Percentiles rank a stretch among this genome's conserved stretches.
These are phyloP conservation scores for Fusarium sp. DNA, from an alignment of 2,329 filamentous ascomycete species.

Conservation along the genomic window DNA sequence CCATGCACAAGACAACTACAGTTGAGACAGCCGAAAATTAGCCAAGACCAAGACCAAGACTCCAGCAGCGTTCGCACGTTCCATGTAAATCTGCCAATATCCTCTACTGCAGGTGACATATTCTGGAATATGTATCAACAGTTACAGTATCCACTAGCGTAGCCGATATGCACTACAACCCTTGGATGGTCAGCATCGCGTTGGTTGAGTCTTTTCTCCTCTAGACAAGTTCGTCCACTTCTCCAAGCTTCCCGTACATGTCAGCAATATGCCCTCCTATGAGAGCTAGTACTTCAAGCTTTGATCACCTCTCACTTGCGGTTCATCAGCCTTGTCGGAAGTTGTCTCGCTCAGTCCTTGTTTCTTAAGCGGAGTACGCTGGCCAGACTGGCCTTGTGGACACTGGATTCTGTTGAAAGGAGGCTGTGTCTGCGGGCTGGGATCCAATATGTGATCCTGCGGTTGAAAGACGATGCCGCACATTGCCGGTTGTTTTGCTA, in stretches of 20 bases:
- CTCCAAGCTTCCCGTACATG: background rate
- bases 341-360: background rate
- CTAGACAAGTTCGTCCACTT: slow-evolving; percentile 9
- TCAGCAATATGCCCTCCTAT: slow-evolving; percentile 13
- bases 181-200: slow-evolving; percentile 19
- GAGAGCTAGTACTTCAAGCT: background rate
- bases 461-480: background rate
- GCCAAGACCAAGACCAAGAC: background rate
- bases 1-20: background rate
- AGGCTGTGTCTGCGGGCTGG: slow-evolving; percentile 23
- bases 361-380: background rate
- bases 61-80: background rate
- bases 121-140: background rate
- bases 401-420: background rate
- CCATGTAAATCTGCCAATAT: background rate
- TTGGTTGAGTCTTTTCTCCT: background rate
- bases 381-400: background rate
- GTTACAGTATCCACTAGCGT: background rate
- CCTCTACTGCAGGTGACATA: background rate
- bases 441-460: slow-evolving; percentile 11
- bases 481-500: background rate
- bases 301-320: slow-evolving; percentile 10
- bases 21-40: background rate
- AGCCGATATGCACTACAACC: background rate
- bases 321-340: slow-evolving; percentile 18